Evolutionary conservation across 2,329 filamentous ascomycete species (phyloP).

Genomic region (Nigrospora sphaerica): DNA sequence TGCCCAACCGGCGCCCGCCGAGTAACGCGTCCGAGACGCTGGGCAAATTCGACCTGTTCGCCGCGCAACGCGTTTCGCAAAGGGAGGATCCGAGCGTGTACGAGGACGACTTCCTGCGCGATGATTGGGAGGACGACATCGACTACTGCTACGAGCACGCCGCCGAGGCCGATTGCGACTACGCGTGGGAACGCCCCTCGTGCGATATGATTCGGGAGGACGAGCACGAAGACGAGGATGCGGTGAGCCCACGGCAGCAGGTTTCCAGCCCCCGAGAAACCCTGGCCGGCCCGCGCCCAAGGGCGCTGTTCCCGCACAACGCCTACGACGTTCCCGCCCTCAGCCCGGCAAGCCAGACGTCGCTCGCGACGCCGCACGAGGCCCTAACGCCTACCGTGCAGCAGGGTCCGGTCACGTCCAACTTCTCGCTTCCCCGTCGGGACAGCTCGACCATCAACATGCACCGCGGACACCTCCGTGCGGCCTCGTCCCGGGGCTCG

Average conservation of each 20-base stretch:
- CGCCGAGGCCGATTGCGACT: slow-evolving; percentile 59
- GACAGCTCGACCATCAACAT: slow-evolving; percentile 24
- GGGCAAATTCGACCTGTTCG: slow-evolving; percentile 33
- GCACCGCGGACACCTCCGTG: slow-evolving; percentile 25
- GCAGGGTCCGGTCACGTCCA: slow-evolving; percentile 30
- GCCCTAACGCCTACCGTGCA: slow-evolving; percentile 35
- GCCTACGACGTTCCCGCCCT: slow-evolving; percentile 37
- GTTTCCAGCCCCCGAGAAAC: background rate
- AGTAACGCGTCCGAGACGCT: slow-evolving; percentile 48
- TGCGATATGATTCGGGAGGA: slow-evolving; percentile 34
- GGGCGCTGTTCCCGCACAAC: slow-evolving; percentile 21
- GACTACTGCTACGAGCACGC: slow-evolving; percentile 67
- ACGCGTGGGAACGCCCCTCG: slow-evolving; percentile 56
- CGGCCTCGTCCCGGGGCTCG: slow-evolving; percentile 36
- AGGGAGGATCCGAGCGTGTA: slow-evolving; percentile 14
- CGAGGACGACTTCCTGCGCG: slow-evolving; percentile 25
- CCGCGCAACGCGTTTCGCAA: slow-evolving; percentile 24
- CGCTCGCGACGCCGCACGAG: slow-evolving; percentile 32
- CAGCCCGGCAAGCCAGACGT: slow-evolving; percentile 41
- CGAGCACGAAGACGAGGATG: slow-evolving; percentile 10
- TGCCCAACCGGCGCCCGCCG: slow-evolving; percentile 19
- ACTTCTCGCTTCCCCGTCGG: slow-evolving; percentile 44
- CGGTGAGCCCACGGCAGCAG: background rate
- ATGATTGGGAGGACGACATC: slow-evolving; percentile 62
- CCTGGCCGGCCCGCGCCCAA: slow-evolving; percentile 2